Base-by-base conservation (phyloP, 192 early-diverging fungal species). In the Dissophora ornata region DNA sequence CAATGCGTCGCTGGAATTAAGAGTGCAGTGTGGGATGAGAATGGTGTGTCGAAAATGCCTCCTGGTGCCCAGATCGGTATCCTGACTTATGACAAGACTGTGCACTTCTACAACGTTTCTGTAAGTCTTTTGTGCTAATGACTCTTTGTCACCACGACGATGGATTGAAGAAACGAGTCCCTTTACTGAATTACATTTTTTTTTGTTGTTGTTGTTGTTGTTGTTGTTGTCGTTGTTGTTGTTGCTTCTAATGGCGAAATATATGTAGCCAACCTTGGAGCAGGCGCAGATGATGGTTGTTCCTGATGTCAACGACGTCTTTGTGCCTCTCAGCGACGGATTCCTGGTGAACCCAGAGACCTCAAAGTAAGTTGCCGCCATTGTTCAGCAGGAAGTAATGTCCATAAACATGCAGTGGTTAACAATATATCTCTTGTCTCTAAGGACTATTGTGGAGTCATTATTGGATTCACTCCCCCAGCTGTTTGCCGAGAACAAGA, bases 241-340 rank as follows among this genome's bases (percentile, higher is more conserved):
- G n/a, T n/a, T n/a, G n/a, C n/a, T n/a, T n/a, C n/a, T n/a, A n/a
- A n/a, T n/a, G n/a, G n/a, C n/a, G n/a, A n/a, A n/a, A n/a, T n/a
- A n/a, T n/a, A n/a, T n/a, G 12, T 80, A 93, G 89, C 50, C 94
- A 4, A 68, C 57, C 34, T 84, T 98, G 30, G 96, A 97, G 36
- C 93, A 95, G 65, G 87, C 93, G 6, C 93, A 94, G 75, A 96
- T 98, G 95, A 85, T 99, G 85, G 92, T 98, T 29, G 96, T 98
- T 6, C 86, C 93, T 0, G 97, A 99, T 67, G 79, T 97, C 34
- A 66, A 87, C 44, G 96, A 99, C 70, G 85, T 98, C 34, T 99
- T 99, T 88, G 93, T 97, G 18, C 97, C 97, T 1, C 78, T 99
- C 12, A 87, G 89, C 64, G 91, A 94, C 19, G 97, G 97, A 32